A percentile compares a stretch with the other conserved stretches of the same genome.
Conservation (phyloP, 768 basidiomycete genomes). For the Mycena galopus region DNA sequence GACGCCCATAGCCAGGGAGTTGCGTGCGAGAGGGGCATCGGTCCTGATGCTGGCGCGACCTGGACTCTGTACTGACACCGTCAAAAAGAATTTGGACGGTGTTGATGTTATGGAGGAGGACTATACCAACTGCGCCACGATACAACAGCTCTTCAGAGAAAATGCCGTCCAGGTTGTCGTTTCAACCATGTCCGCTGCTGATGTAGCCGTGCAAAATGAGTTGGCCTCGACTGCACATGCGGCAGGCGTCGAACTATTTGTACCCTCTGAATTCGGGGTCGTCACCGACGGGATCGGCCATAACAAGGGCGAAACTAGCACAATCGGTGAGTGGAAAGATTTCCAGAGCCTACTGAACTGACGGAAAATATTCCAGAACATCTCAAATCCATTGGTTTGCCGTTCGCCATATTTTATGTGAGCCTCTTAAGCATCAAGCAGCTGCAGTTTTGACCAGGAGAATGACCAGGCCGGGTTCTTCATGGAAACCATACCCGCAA, state of each 20-base stretch:
- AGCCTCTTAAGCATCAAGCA: conserved; percentile 2
- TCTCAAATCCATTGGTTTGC: conserved; percentile 45
- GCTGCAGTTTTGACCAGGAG: not conserved
- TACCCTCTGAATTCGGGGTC: conserved; percentile 52
- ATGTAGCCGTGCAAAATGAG: conserved; percentile 42
- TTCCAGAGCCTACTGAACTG: not conserved
- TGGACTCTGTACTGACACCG: conserved; percentile 1
- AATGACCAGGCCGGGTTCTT: conserved; percentile 48
- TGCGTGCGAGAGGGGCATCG: conserved; percentile 26
- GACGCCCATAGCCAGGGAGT: conserved; percentile 46
- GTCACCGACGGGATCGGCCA: conserved; percentile 47
- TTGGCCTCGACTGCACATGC: conserved; percentile 49
- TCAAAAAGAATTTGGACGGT: conserved; percentile 26
- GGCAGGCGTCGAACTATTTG: conserved; percentile 50
- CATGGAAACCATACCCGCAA: conserved; percentile 48
- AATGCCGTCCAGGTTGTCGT: conserved; percentile 49
- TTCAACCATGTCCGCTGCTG: conserved; percentile 48
- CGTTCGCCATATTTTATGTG: conserved; percentile 50
- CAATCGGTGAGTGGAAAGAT: conserved; percentile 41
- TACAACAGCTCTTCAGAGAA: conserved; percentile 41
- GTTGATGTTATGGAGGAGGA: conserved; percentile 43
- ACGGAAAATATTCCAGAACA: conserved; percentile 41
- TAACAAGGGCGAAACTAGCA: conserved; percentile 40
- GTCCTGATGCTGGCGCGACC: conserved; percentile 34
- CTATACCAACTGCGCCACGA: conserved; percentile 39